Percentiles rank a stretch among this genome's conserved stretches.
Conservation (phyloP, 2,329 filamentous ascomycete species). For the Verticillium longisporum region DNA sequence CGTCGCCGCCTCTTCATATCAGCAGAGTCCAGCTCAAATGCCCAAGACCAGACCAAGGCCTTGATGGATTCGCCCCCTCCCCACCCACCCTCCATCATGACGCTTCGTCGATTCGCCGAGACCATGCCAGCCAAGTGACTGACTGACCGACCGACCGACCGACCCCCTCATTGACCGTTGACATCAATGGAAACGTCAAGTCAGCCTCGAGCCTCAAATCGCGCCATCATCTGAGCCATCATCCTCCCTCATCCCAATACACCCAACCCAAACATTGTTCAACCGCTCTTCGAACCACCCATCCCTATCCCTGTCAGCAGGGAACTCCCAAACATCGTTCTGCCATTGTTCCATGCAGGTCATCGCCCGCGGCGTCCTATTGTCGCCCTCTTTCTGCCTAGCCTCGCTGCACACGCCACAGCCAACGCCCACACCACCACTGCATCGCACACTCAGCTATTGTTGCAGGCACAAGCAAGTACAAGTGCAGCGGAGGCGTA, state of each 20-base stretch:
- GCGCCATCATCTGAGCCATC: not conserved
- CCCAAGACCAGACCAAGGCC: no score
- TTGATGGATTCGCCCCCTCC: no score
- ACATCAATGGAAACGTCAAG: no score
- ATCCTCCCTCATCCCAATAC: not conserved
- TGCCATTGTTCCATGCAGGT: slow-evolving; percentile 2
- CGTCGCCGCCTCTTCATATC: no score
- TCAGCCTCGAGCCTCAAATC: not conserved
- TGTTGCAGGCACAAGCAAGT: slow-evolving; percentile 29
- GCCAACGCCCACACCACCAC: slow-evolving; percentile 10
- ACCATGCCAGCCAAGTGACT: no score
- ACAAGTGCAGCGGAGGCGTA: not conserved
- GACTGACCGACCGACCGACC: no score
- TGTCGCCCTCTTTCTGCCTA: slow-evolving; percentile 1
- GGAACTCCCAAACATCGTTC: not conserved
- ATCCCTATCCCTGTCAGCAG: not conserved
- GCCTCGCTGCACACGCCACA: not conserved
- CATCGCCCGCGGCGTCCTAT: not conserved
- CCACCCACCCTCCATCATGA: no score
- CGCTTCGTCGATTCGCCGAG: no score
- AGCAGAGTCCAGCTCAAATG: no score
- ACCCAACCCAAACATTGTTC: not conserved
- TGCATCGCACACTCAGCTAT: slow-evolving; percentile 20
- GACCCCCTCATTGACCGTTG: no score
- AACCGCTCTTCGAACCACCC: not conserved